Evolutionary conservation across 139 green algal species (phyloP), one percentile per base, ranked within the genome.

Genomic region (Tetradesmus obliquus): DNA sequence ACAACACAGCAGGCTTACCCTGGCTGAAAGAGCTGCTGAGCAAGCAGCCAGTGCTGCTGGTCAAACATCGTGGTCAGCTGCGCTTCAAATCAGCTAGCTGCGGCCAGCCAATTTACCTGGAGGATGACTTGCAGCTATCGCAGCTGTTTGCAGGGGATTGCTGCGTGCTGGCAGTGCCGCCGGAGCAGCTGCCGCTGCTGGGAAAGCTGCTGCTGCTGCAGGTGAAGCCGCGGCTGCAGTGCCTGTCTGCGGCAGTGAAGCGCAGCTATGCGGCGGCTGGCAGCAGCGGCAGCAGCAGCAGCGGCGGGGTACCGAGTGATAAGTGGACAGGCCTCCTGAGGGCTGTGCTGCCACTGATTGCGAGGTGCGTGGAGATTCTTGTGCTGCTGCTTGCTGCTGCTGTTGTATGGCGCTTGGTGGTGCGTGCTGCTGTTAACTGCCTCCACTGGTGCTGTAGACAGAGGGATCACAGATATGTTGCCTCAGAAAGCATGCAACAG

Each of bases 11-110:
- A 5, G 22, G 13, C 80, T 86, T 7, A n/a, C 13, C 3, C 10
- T 89, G 84, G 84, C 84, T 89, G 20, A 19, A 13, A 19, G 60
- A 79, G 3, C 57, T 89, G n/a, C 12, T 89, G n/a, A 89, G 83
- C 58, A 12, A 79, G 3, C 57, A 80, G 3, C 84, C 84, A 57
- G 84, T 89, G 12, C 62, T 89, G 57, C 58, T 89, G 24, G 84
- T 80, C 12, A 12, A 22, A 57, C 9, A 57, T 60, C 22, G 84
- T 0, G 76, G 58, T 2, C 60, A 58, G n/a, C 58, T 79, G 20
- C 58, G 20, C 54, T 89, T 89, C 58, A 24, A 7, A 32, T 57
- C 55, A 60, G 57, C 84, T 2, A 80, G 2, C 57, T 24, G 53
- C 10, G 20, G 19, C 32, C 15, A 53, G 2, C 7, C 76, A 1